phyloP scores from a whole-genome alignment of 495 filamentous ascomycete species.

The Daldinia loculata region DNA sequence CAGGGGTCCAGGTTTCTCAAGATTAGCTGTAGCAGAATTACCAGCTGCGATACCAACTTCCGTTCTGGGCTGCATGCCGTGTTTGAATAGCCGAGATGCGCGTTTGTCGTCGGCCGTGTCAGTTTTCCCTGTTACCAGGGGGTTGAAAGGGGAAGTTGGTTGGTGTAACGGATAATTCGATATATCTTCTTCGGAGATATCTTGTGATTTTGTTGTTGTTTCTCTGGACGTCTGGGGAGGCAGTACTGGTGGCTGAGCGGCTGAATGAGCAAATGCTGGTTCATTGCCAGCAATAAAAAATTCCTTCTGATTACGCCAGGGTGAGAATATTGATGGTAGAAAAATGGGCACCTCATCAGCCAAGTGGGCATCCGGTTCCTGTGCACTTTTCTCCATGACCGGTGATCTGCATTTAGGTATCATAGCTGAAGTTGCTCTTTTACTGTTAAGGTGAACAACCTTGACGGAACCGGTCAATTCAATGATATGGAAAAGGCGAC shows the following conservation, averaged over 20 bases:
- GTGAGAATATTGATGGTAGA: slow-evolving; percentile 41
- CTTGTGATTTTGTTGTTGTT: background rate
- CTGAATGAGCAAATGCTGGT: slow-evolving; percentile 9
- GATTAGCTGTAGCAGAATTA: background rate
- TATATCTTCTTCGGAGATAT: slow-evolving; percentile 4
- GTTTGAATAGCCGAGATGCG: slow-evolving; percentile 15
- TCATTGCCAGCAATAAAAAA: slow-evolving; percentile 2
- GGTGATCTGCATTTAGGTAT: background rate
- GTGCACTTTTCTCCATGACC: slow-evolving; percentile 25
- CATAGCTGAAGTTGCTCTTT: background rate
- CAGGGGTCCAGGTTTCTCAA: slow-evolving; percentile 2
- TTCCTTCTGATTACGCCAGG: slow-evolving; percentile 18
- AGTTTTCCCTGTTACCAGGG: background rate
- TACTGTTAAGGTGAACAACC: background rate
- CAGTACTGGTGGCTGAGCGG: slow-evolving; percentile 8
- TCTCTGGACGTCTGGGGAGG: slow-evolving; percentile 6
- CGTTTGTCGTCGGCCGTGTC: slow-evolving; percentile 1
- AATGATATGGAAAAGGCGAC: background rate
- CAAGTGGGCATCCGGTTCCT: slow-evolving; percentile 1
- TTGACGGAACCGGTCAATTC: background rate
- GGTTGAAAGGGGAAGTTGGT: background rate
- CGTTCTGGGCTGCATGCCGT: slow-evolving; percentile 23
- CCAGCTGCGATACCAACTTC: slow-evolving; percentile 29
- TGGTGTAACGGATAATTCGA: slow-evolving; percentile 1
- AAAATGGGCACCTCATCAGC: slow-evolving; percentile 17